Evolutionary conservation across 257 asterid species (phyloP), one percentile per base, ranked within the genome.

Genomic region (Gardenia jasminoides): DNA sequence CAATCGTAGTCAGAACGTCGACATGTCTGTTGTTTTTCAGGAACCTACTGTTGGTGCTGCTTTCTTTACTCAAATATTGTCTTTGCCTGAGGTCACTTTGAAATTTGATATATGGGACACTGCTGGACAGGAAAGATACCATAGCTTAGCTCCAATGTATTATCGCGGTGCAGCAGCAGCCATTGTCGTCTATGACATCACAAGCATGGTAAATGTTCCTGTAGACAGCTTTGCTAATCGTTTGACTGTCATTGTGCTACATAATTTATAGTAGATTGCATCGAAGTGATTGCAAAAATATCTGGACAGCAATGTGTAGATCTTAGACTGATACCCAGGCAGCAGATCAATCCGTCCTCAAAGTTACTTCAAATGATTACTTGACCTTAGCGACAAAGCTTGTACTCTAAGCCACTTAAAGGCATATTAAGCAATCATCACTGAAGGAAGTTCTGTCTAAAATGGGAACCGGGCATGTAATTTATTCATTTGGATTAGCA

Each of bases 61-160:
- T n/a, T 82, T 77, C 79, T 82, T 82, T 15, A 72, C 85, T 72
- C 85, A 82, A 69, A 47, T 78, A 22, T 24, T 78, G 67, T 82
- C 85, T 26, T 61, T 82, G 69, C 71, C 67, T 19, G 85, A 82
- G 66, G 82, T 72, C 54, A 82, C 76, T 33, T 61, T 78, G 22
- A 82, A 82, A 69, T 82, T 82, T 67, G 85, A 82, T 59, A 82
- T 66, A 52, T 78, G 82, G 85, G 85, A 82, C 44, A 82, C 85
- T 10, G 82, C 82, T 7, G 82, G 85, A 22, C 82, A 82, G 56
- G 85, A 82, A 72, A 74, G 82, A 69, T 82, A 82, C 72, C 79
- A 78, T 62, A 72, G 82, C 64, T 82, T 78, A 75, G 82, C 79
- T 72, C 85, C 82, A 3, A 82, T 82, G 85, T 82, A 82, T 64